Evolutionary conservation across 1,284 basidiomycete genomes (phyloP), one percentile per base, ranked within the genome.

Genomic region (Cryptococcus sp.): DNA sequence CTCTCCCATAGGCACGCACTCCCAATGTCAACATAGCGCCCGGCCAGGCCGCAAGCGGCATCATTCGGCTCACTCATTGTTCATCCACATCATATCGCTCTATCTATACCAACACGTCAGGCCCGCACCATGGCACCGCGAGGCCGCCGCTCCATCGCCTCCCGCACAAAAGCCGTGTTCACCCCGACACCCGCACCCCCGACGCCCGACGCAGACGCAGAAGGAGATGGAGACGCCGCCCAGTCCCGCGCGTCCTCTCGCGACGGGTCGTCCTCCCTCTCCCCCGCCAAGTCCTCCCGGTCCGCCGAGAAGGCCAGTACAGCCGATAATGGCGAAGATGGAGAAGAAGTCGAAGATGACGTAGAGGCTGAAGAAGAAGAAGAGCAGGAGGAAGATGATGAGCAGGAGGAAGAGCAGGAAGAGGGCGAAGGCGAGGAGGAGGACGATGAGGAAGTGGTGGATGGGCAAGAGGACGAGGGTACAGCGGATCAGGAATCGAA

Each of bases 221-320:
- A 33, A 4, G 28, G 5, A 33, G 28, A 33, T 9, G 28, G 5
- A 33, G 28, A 33, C 28, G 28, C 28, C 28, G 28, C 28, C 28
- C 5, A 33, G 28, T 50, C 48, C 11, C 48, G 35, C 18, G 48
- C 20, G 33, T 20, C 36, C 33, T 50, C 48, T 1, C 23, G 48
- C 5, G 37, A 11, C 28, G 50, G 47, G 11, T 59, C 57, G 43
- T 56, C 53, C 6, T 56, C 53, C 15, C 54, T 59, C 5, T 59
- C 57, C 5, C 57, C 57, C 16, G 47, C 50, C 50, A 59, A 56
- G 33, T 56, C 53, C 1, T 13, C 50, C 21, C 28, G 46, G 23
- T 33, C 23, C 4, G 23, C 18, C 7, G 50, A 33, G 9, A 24
- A 8, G 18, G 50, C 28, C 18, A 43, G 20, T 12, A 24, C 18